These are phyloP conservation scores for Bonia amplexicaulis DNA, from an alignment of 176 grass and related monocot genomes.

Conservation along the genomic window DNA sequence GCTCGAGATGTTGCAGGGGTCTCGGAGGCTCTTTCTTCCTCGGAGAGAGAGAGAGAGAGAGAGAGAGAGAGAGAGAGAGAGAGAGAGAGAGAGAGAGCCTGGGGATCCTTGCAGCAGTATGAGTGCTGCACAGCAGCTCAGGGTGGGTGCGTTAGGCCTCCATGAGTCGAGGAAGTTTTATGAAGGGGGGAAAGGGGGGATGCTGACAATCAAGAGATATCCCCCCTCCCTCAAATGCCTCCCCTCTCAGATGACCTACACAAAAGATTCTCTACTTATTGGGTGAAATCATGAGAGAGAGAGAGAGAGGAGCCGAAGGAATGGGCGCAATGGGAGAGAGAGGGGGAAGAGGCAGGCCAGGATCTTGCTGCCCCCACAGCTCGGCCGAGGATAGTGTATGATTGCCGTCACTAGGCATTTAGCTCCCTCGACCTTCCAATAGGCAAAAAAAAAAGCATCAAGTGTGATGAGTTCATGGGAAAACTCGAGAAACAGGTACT, in stretches of 20 bases:
- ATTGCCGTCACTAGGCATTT: constrained; percentile 23
- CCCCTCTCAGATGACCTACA: constrained; percentile 6
- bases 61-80: not conserved
- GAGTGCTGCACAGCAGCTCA: not conserved
- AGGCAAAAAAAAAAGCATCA: constrained; percentile 19
- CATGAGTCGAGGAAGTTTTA: constrained; percentile 37
- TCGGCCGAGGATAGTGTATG: constrained; percentile 30
- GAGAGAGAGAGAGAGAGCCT: not conserved
- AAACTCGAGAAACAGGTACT: not conserved
- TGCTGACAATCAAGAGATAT: constrained; percentile 49
- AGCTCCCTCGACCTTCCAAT: constrained; percentile 2
- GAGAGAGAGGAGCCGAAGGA: constrained; percentile 7
- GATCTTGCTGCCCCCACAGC: constrained; percentile 38
- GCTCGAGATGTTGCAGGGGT: not conserved
- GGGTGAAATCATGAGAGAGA: constrained; percentile 10
- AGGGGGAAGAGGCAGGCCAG: not conserved
- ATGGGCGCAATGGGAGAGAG: not conserved
- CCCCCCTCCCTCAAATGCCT: constrained; percentile 7
- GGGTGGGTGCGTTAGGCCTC: not conserved
- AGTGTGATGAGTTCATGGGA: constrained; percentile 14
- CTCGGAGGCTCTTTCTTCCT: not conserved
- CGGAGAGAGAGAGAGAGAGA: not conserved
- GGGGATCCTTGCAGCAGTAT: not conserved
- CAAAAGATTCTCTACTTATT: constrained; percentile 43
- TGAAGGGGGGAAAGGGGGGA: constrained; percentile 5